Conservation (phyloP, 1,284 basidiomycete genomes). For the Puccinia horiana region DNA sequence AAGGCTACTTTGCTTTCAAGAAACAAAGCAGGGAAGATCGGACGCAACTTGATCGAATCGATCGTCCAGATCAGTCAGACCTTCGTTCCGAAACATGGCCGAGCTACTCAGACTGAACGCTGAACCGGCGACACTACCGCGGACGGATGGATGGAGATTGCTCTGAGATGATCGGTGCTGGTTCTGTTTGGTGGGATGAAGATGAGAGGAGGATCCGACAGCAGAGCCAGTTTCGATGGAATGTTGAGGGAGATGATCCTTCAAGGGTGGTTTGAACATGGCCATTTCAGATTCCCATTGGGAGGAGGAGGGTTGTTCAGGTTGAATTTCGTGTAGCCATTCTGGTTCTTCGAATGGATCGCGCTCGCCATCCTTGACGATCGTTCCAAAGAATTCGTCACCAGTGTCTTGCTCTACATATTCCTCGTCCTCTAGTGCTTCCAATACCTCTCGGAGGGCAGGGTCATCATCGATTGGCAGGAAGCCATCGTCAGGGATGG, state of each 20-base stretch:
- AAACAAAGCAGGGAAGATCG: not conserved
- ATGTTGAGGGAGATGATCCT: slow-evolving; percentile 50
- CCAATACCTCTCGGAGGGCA: slow-evolving; percentile 85
- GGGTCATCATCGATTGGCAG: slow-evolving; percentile 86
- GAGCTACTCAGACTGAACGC: slow-evolving; percentile 97
- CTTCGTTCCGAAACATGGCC: slow-evolving; percentile 89
- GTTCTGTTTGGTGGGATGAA: slow-evolving; percentile 56
- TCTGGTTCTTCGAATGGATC: slow-evolving; percentile 51
- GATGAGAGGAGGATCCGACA: slow-evolving; percentile 55
- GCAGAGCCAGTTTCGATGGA: slow-evolving; percentile 51
- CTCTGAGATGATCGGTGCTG: not conserved
- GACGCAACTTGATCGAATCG: slow-evolving; percentile 80
- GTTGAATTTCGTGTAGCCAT: slow-evolving; percentile 53
- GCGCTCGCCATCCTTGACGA: slow-evolving; percentile 66
- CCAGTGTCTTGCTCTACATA: slow-evolving; percentile 60
- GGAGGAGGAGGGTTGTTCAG: slow-evolving; percentile 66
- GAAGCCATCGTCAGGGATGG: slow-evolving; percentile 54
- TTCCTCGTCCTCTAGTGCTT: slow-evolving; percentile 93
- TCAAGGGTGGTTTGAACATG: slow-evolving; percentile 30
- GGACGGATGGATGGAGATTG: slow-evolving; percentile 66
- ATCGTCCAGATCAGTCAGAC: slow-evolving; percentile 83
- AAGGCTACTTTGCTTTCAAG: slow-evolving; percentile 10
- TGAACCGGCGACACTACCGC: slow-evolving; percentile 69
- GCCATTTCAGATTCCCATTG: slow-evolving; percentile 55
- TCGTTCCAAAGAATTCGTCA: slow-evolving; percentile 61